phyloP scores from a whole-genome alignment of 257 asterid genomes.

The Echium plantagineum region DNA sequence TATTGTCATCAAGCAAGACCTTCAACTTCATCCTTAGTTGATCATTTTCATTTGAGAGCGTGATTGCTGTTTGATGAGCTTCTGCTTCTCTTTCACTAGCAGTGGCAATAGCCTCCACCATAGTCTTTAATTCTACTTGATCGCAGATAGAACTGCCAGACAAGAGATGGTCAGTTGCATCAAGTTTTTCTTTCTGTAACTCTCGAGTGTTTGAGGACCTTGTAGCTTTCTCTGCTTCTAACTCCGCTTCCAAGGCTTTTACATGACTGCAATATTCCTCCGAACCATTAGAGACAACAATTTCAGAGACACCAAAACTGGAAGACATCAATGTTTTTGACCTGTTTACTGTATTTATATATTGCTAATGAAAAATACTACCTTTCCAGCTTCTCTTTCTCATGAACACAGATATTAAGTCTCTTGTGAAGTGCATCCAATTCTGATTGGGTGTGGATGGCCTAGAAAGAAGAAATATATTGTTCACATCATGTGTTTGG shows the following conservation, averaged over 20 bases:
- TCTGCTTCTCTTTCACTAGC: slow-evolving; percentile 95
- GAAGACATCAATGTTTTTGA: not conserved
- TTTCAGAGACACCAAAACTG: too few species aligned
- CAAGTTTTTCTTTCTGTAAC: slow-evolving; percentile 16
- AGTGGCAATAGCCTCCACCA: slow-evolving; percentile 95
- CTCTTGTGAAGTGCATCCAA: slow-evolving; percentile 60
- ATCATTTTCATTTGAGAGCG: slow-evolving; percentile 58
- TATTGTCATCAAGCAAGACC: slow-evolving; percentile 80
- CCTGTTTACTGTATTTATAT: too few species aligned
- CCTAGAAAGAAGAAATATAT: slow-evolving; percentile 25
- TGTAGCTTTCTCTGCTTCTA: slow-evolving; percentile 44
- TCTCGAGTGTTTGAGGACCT: slow-evolving; percentile 31
- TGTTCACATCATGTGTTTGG: not conserved
- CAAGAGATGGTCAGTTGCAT: too few species aligned
- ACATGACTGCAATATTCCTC: slow-evolving; percentile 40
- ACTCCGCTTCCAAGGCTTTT: slow-evolving; percentile 47
- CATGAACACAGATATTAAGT: slow-evolving; percentile 48
- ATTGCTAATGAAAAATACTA: slow-evolving; percentile 5
- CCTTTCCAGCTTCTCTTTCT: slow-evolving; percentile 79
- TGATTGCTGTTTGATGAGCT: slow-evolving; percentile 18
- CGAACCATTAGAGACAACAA: not conserved
- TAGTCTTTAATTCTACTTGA: slow-evolving; percentile 63
- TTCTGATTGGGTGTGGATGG: slow-evolving; percentile 92
- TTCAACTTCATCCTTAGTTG: slow-evolving; percentile 70
- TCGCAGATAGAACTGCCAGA: slow-evolving; percentile 31